phyloP scores from a whole-genome alignment of 192 early-diverging fungal species.

The Jimgerdemannia flammicorona region DNA sequence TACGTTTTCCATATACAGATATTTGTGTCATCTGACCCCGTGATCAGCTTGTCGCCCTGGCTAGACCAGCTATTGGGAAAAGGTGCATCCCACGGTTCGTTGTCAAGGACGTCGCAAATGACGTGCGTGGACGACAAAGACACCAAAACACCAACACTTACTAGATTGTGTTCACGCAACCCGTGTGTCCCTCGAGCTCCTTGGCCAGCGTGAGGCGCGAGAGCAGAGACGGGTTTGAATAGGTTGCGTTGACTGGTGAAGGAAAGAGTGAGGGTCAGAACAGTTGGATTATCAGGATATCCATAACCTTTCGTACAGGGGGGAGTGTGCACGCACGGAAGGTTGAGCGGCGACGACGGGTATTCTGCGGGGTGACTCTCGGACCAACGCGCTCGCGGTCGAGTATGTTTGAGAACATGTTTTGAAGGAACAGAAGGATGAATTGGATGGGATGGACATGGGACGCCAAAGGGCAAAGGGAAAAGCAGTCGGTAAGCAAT shows the following conservation, averaged over 20 bases:
- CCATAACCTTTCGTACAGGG: too few relatives aligned
- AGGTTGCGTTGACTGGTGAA: not conserved
- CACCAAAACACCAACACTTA: conserved; percentile 4
- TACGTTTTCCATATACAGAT: conserved; percentile 51
- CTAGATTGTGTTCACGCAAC: conserved; percentile 54
- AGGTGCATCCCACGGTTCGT: not conserved
- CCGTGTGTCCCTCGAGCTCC: conserved; percentile 39
- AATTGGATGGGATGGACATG: not conserved
- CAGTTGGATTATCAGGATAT: not conserved
- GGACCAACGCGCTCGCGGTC: not conserved
- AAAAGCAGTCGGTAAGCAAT: too few relatives aligned
- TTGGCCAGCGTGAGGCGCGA: conserved; percentile 23
- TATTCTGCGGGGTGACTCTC: not conserved
- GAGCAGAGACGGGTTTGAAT: not conserved
- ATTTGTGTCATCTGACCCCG: conserved; percentile 59
- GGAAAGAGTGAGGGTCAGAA: not conserved
- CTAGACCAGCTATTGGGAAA: conserved; percentile 40
- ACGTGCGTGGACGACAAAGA: not conserved
- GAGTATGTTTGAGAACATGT: not conserved
- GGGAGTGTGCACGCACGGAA: not conserved
- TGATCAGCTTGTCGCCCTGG: conserved; percentile 46
- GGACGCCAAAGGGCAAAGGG: not conserved
- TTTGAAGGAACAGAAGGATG: not conserved
- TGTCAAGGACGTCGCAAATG: not conserved
- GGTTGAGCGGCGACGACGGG: not conserved